Conservation (phyloP, 148 eudicot genomes). For the Camellia sinensis region DNA sequence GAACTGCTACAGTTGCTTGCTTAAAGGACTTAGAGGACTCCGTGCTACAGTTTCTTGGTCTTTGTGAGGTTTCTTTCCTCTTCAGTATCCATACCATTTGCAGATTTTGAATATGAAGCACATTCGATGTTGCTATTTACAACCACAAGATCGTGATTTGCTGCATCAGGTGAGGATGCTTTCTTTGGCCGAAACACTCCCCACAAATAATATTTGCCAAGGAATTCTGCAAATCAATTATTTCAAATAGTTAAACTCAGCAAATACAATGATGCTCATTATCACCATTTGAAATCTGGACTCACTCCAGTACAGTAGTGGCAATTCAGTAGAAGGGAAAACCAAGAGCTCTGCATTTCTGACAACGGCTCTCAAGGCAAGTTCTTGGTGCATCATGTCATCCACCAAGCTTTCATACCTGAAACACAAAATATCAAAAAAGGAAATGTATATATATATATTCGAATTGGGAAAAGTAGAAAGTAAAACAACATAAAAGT, state of each 20-base stretch:
- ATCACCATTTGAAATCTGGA: background rate
- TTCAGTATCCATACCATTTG: background rate
- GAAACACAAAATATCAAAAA: background rate
- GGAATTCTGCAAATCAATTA: conserved; percentile 42
- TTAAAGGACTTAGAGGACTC: conserved; percentile 19
- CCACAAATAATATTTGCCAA: conserved; percentile 60
- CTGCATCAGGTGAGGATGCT: background rate
- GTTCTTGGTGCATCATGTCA: conserved; percentile 47
- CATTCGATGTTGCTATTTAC: background rate
- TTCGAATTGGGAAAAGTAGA: background rate
- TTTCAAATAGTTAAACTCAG: background rate
- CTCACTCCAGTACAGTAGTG: conserved; percentile 38
- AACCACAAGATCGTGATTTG: background rate
- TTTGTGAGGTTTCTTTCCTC: background rate
- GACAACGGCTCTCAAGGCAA: conserved; percentile 49
- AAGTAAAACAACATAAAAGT: background rate
- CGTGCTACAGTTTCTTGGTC: background rate
- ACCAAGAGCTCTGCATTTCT: conserved; percentile 53
- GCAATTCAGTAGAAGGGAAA: conserved; percentile 53
- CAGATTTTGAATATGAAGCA: background rate
- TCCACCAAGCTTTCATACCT: conserved; percentile 46
- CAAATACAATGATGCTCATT: background rate
- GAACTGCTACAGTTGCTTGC: conserved; percentile 5
- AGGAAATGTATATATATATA: background rate
- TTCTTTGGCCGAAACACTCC: conserved; percentile 52